Percentiles rank a stretch among this genome's conserved stretches.
These are phyloP conservation scores for Penicillium paradoxum DNA, from an alignment of 495 filamentous ascomycete species.

Conservation along the genomic window DNA sequence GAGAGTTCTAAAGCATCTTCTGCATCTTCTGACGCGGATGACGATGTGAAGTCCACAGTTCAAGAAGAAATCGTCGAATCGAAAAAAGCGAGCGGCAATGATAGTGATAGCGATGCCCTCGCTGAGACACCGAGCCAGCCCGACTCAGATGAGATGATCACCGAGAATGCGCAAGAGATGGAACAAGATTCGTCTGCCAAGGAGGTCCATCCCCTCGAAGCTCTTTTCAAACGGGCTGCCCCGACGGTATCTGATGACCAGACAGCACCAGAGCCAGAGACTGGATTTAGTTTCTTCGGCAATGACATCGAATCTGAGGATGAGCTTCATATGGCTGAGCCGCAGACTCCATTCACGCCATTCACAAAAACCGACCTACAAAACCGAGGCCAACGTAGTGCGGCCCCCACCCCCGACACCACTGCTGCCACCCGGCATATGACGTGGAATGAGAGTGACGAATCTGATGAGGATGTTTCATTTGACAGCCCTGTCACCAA, in stretches of 20 bases:
- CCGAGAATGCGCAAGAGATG: constrained; percentile 1
- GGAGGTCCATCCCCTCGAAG: constrained; percentile 80
- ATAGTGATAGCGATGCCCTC: neutral
- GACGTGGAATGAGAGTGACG: constrained; percentile 30
- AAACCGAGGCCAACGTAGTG: constrained; percentile 66
- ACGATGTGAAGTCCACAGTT: constrained; percentile 9
- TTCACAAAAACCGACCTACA: constrained; percentile 75
- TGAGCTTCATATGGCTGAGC: constrained; percentile 42
- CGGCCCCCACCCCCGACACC: constrained; percentile 92
- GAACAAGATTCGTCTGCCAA: constrained; percentile 22
- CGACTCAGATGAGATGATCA: constrained; percentile 10
- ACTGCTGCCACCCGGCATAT: constrained; percentile 54
- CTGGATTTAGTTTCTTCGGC: constrained; percentile 61
- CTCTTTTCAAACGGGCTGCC: constrained; percentile 73
- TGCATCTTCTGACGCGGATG: constrained; percentile 14
- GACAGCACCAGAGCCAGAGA: constrained; percentile 39
- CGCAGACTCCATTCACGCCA: constrained; percentile 79
- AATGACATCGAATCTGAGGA: constrained; percentile 47
- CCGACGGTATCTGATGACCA: constrained; percentile 31
- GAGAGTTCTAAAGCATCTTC: constrained; percentile 26
- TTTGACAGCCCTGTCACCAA: constrained; percentile 35
- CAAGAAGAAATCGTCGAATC: constrained; percentile 2
- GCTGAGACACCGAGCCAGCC: constrained; percentile 5
- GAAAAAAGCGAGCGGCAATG: neutral
- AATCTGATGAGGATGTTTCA: constrained; percentile 31